Conservation (phyloP, 2,329 filamentous ascomycete species). For the Talaromyces piceae region DNA sequence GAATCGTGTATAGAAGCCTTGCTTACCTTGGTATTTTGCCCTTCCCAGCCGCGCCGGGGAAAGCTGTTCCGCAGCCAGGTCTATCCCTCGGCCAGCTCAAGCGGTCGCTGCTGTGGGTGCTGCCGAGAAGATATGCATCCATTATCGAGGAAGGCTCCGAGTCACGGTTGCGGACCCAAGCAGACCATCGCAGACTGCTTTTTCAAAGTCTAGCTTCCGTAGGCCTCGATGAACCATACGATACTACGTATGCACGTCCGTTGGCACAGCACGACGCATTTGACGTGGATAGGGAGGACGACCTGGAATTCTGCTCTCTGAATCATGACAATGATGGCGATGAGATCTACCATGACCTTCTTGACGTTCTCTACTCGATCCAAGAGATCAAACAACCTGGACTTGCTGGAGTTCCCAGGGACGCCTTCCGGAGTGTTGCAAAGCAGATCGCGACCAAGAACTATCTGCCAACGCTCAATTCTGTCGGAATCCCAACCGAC, state of each 20-base stretch:
- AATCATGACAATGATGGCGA: slow-evolving; percentile 6
- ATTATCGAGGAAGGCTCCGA: background rate
- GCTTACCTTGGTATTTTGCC: background rate
- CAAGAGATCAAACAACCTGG: background rate
- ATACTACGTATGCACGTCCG: background rate
- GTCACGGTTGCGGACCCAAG: slow-evolving; percentile 1
- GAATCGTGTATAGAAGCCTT: slow-evolving; percentile 1
- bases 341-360: slow-evolving; percentile 6
- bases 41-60: background rate
- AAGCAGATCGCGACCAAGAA: background rate
- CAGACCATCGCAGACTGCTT: slow-evolving; percentile 5
- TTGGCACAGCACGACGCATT: slow-evolving; percentile 1
- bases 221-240: background rate
- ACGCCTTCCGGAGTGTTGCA: background rate
- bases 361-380: slow-evolving; percentile 2
- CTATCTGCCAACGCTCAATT: background rate
- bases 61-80: background rate
- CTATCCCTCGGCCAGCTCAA: background rate
- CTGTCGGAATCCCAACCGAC: background rate
- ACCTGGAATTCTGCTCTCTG: background rate
- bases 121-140: background rate
- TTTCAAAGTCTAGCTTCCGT: slow-evolving; percentile 7
- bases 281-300: background rate
- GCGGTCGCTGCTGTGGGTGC: slow-evolving; percentile 1
- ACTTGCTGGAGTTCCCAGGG: background rate